phyloP scores from a whole-genome alignment of 176 grass and related monocot species.

The Rhynchospora tenuis region DNA sequence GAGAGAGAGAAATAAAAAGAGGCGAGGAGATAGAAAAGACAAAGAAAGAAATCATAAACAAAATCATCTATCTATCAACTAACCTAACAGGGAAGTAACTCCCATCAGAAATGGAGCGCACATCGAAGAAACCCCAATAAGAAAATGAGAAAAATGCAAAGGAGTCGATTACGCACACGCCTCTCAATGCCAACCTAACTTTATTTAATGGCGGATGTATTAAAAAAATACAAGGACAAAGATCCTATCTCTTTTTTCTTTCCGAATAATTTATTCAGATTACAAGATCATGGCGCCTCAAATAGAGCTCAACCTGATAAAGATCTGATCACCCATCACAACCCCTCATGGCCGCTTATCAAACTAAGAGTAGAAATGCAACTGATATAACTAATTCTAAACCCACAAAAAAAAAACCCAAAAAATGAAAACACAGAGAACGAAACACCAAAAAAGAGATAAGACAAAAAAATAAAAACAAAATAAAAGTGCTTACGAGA shows the following conservation, averaged over 20 bases:
- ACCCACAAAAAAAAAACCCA: background rate
- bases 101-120: slow-evolving; percentile 8
- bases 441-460: background rate
- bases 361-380: background rate
- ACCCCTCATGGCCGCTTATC: background rate
- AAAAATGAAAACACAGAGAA: background rate
- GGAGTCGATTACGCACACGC: slow-evolving; percentile 8
- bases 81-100: slow-evolving; percentile 24
- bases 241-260: slow-evolving; percentile 16
- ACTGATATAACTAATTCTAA: background rate
- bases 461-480: background rate
- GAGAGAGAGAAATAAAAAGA: slow-evolving; percentile 15
- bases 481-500: slow-evolving; percentile 26
- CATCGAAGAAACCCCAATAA: slow-evolving; percentile 26
- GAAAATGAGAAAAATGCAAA: background rate
- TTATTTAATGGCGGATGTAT: slow-evolving; percentile 13
- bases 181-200: slow-evolving; percentile 21
- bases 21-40: background rate
- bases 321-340: slow-evolving; percentile 18
- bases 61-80: slow-evolving; percentile 14
- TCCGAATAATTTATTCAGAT: slow-evolving; percentile 2
- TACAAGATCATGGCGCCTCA: background rate
- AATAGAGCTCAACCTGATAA: slow-evolving; percentile 19
- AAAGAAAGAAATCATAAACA: slow-evolving; percentile 17
- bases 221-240: slow-evolving; percentile 16